Evolutionary conservation across 345 rosid genomes (phyloP).

Genomic region (Psidium guajava): DNA sequence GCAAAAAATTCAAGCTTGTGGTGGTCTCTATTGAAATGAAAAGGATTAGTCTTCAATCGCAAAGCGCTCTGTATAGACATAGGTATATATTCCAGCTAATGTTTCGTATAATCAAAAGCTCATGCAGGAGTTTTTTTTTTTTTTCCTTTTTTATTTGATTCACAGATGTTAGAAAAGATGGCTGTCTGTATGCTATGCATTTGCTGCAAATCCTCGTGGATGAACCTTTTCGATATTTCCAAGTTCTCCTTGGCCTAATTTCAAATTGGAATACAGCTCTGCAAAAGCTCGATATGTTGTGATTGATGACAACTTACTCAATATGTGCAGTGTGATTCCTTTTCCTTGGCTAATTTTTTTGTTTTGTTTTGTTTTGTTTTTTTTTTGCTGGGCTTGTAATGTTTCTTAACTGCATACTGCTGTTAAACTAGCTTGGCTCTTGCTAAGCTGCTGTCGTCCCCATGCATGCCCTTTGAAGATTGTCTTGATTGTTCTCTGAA

Average conservation of each 20-base stretch:
- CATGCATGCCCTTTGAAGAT: constrained; percentile 2
- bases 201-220: neutral
- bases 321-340: neutral
- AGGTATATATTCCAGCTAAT: neutral
- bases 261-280: neutral
- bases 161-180: neutral
- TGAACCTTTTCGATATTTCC: neutral
- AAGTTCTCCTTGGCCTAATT: neutral
- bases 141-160: neutral
- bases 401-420: neutral
- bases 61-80: neutral
- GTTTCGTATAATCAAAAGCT: neutral
- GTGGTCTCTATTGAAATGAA: neutral
- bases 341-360: neutral
- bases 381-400: neutral
- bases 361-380: too few species aligned
- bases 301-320: neutral
- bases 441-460: neutral
- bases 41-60: neutral
- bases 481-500: constrained; percentile 28
- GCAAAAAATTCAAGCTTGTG: neutral
- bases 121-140: neutral
- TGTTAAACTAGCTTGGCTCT: neutral
- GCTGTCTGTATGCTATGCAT: neutral
- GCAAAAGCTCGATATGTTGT: neutral